Base-by-base conservation (phyloP, 208 protist genomes). In the Leishmania gerbilli region DNA sequence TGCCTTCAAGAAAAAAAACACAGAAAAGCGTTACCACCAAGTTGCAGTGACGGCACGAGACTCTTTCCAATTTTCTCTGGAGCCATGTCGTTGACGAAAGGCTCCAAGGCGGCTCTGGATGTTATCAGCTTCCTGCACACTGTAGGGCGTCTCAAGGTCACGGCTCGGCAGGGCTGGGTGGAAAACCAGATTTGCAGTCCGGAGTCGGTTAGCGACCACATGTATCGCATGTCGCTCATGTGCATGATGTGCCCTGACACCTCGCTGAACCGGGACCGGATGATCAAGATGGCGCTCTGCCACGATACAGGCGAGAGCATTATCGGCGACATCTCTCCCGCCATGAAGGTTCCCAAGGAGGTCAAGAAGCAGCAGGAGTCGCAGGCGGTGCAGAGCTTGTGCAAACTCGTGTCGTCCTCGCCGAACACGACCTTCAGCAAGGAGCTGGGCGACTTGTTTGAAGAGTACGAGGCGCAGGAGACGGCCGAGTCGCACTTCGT, bases 141-240 rank as follows among this genome's bases (percentile, higher is more conserved):
- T 34, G 74, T 98, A 21, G 93, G 92, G 27, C 87, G 90, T 0
- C 88, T 98, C 42, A 98, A 98, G 86, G 90, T 93, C 74, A 95
- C 90, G 1, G 79, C 89, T 6, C 94, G 96, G n/a, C 96, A 89
- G 24, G 96, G 96, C 37, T 98, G 96, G 95, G 92, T 98, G 34
- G 94, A 98, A 64, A 83, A 92, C 58, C 87, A 79, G n/a, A 80
- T 98, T 68, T 84, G 84, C 7, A 83, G 56, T 45, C 90, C 92
- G 5, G 95, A 98, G 87, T 96, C 94, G 9, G 83, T 98, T 55
- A 94, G 93, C 24, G 93, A 96, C 77, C 96, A 98, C 90, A 98
- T 98, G 96, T 98, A 98, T 85, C 92, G 96, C 79, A 96, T 95
- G 89, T 91, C 91, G 4, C 87, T 98, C 24, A 91, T 98, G 88